Evolutionary conservation across 2,329 filamentous ascomycete genomes (phyloP), one percentile per base, ranked within the genome.

Genomic region (Calonectria honghensis): DNA sequence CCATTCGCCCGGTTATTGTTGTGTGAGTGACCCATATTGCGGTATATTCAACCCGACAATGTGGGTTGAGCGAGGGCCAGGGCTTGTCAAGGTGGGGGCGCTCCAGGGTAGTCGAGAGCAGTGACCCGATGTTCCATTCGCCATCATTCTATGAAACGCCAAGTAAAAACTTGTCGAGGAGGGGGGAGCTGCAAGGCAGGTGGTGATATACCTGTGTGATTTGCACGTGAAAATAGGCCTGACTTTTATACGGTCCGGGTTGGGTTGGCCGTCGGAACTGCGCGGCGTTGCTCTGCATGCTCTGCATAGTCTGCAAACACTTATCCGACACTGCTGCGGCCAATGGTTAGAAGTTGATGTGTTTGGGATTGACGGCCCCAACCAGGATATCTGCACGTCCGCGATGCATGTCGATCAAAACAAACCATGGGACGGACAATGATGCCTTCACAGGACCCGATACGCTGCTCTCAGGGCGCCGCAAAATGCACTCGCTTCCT

Each of bases 1-100:
- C 78, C 77, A 81, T 80, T 81, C 79, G 78, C 79, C 79, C 78
- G 39, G 54, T 64, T 70, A 4, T 72, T 76, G 37, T 64, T 74
- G 50, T 52, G 5, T 48, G n/a, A 0, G 1, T 1, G 18, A 24
- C 7, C 35, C 31, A 18, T 37, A 76, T 52, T 68, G 64, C 32
- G 31, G 31, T 4, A 75, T 72, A 78, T 76, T 68, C 20, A 27
- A n/a, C 48, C 45, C 39, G 52, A 48, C 1, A 7, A 54, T 68
- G 35, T 31, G 37, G 5, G 35, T 64, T 50, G 29, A 51, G 27
- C 45, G 39, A 50, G 31, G 41, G 50, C 32, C 31, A 57, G 59
- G 59, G 29, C 16, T 48, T 31, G 48, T 37, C 7, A 18, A 48
- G 35, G 59, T 64, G 37, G 41, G 50, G n/a, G 20, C 57, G 29